Evolutionary conservation across 2,329 filamentous ascomycete species (phyloP), one percentile per base, ranked within the genome.

Genomic region (Ophiostoma australiae): DNA sequence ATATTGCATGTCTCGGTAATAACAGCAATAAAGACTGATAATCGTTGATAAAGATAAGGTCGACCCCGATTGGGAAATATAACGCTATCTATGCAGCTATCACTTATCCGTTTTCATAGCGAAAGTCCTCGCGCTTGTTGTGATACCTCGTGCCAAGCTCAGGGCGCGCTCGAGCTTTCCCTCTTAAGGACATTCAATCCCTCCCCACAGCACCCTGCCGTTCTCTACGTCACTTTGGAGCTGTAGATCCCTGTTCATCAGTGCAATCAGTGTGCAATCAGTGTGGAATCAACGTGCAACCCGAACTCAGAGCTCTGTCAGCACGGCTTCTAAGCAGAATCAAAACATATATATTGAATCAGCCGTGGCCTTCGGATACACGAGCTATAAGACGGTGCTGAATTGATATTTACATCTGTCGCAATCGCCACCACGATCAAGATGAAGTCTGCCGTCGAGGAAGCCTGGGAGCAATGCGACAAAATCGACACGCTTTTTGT

Each of bases 401-500:
- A n/a, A n/a, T 58, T 58, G 52, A 23, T 7, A 6, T 11, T 58
- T 27, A 31, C 58, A 63, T 17, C 15, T 33, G 27, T 33, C 27
- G 27, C 58, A 7, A 33, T 27, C 17, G 1, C 4, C n/a, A 63
- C 23, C 58, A 63, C 58, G 5, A n/a, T 15, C 63, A 41, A 39
- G 10, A 66, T 66, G 63, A 39, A 11, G 63, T 66, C 63, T 10
- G 35, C 63, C 10, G 35, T 66, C 35, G 20, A 39, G 63, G 63
- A 66, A 69, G 66, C 37, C 13, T 67, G 66, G 66, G 66, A 41
- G 37, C n/a, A 17, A 23, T 67, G 66, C 67, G 33, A 71, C 33
- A 44, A 70, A 37, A 69, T 70, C 11, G 70, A 72, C 58, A 71
- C 70, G 2, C 66, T 72, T 5, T 72, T 72, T 39, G 70, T 72